Evolutionary conservation across 2,329 filamentous ascomycete genomes (phyloP), one percentile per base, ranked within the genome.

Genomic region (Fusarium mexicanum): DNA sequence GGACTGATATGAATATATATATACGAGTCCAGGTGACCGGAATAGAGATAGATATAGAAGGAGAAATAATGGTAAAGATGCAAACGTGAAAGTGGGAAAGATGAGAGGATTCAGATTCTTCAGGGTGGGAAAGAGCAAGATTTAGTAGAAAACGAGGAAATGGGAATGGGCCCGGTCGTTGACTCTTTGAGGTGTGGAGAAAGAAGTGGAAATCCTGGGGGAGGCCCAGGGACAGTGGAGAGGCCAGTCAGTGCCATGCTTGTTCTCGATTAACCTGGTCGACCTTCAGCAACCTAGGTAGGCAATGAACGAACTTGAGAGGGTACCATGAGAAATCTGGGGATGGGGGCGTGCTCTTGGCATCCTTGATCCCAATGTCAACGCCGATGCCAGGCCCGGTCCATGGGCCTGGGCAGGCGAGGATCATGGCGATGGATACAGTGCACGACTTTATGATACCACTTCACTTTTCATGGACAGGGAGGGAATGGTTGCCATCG

Each of bases 151-250:
- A 74, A 64, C 61, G 58, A 78, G 75, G 72, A 70, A 74, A 67
- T 63, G 66, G 74, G 73, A 71, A 67, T 67, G 67, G 74, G 61
- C 38, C 59, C 41, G 51, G 64, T 50, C 43, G 57, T 54, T 50
- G 44, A 54, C 37, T 43, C 61, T 55, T 50, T 64, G 61, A 66
- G 67, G 61, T 78, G 76, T 78, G 76, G 76, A 78, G 76, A 73
- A 72, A 67, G 65, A 76, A 75, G 71, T 75, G 70, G 74, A 75
- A 78, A 78, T 78, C 77, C 76, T 77, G 76, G 76, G 76, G 76
- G 76, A 78, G 71, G 65, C 43, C 74, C 64, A 74, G 76, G 76
- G 58, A 62, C 64, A 69, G 74, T 76, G 69, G 65, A 64, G 65
- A 59, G 67, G 74, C 65, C 72, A 68, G 55, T 70, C 72, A 68